A percentile compares a stretch with the other conserved stretches of the same genome.
Conservation (phyloP, 208 protist species). For the Balamuthia mandrillaris region DNA sequence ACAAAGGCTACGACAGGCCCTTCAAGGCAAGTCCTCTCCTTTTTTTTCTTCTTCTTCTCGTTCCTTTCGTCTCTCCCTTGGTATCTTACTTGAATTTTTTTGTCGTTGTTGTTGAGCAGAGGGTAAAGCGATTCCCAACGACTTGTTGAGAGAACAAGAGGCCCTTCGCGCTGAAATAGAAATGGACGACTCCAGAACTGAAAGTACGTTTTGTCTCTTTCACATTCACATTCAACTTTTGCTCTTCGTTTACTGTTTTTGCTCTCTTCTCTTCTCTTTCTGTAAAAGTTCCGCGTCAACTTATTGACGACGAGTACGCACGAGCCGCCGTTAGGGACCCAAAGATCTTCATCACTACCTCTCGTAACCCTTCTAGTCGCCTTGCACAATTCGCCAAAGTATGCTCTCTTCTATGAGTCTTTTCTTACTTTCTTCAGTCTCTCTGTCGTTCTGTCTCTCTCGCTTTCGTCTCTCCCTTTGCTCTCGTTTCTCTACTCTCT, state of each 20-base stretch:
- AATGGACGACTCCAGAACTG: slow-evolving; percentile 53
- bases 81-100: neutral
- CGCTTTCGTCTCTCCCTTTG: neutral
- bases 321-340: slow-evolving; percentile 92
- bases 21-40: slow-evolving; percentile 37
- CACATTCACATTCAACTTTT: neutral
- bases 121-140: slow-evolving; percentile 71
- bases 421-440: neutral
- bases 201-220: neutral
- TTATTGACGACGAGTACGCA: slow-evolving; percentile 95
- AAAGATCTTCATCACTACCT: slow-evolving; percentile 97
- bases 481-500: neutral
- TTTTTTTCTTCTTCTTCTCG: neutral
- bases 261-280: neutral
- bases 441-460: neutral
- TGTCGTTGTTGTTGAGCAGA: neutral
- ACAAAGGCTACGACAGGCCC: slow-evolving; percentile 51
- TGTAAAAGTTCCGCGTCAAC: neutral
- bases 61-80: neutral
- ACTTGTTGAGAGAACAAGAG: slow-evolving; percentile 68
- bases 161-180: slow-evolving; percentile 58
- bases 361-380: slow-evolving; percentile 88
- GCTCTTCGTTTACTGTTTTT: neutral
- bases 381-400: slow-evolving; percentile 96
- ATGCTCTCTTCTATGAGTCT: too few relatives aligned